Evolutionary conservation across 441 rosid genomes (phyloP).

Genomic region (Syzygium syzygioides): DNA sequence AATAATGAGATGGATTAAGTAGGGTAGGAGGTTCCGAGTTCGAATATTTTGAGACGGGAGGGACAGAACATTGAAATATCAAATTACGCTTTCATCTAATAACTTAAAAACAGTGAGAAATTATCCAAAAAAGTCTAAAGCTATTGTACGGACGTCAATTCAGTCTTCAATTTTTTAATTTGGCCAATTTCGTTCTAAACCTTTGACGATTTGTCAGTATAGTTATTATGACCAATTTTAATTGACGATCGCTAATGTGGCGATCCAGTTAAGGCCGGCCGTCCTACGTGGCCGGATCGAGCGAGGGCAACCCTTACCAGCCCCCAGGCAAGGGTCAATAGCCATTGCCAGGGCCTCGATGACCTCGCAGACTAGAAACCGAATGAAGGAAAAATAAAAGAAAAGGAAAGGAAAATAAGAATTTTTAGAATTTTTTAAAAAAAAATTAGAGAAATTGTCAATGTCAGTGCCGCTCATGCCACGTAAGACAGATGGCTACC

Average conservation of each 20-base stretch:
- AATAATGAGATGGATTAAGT: background rate
- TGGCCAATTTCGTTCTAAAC: rapidly evolving
- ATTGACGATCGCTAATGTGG: rapidly evolving
- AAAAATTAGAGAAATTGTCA: background rate
- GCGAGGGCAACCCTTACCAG: background rate
- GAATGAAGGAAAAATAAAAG: background rate
- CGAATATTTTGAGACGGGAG: background rate
- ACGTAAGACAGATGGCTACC: rapidly evolving
- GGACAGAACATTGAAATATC: rapidly evolving
- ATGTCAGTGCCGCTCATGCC: rapidly evolving
- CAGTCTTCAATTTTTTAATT: rapidly evolving
- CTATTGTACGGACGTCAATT: rapidly evolving
- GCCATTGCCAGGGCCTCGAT: background rate
- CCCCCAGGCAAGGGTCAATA: too few relatives aligned
- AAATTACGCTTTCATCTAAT: rapidly evolving
- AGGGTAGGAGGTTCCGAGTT: rapidly evolving
- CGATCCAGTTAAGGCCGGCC: too few relatives aligned
- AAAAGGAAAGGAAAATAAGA: background rate
- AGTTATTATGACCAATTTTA: rapidly evolving
- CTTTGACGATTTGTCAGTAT: background rate
- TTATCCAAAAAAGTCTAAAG: background rate
- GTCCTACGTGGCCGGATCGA: background rate
- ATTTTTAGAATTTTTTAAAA: background rate
- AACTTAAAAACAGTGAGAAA: background rate
- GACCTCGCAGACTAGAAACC: background rate